Evolutionary conservation across 192 early-diverging fungal genomes (phyloP).

Genomic region (Spinellus fusiger): DNA sequence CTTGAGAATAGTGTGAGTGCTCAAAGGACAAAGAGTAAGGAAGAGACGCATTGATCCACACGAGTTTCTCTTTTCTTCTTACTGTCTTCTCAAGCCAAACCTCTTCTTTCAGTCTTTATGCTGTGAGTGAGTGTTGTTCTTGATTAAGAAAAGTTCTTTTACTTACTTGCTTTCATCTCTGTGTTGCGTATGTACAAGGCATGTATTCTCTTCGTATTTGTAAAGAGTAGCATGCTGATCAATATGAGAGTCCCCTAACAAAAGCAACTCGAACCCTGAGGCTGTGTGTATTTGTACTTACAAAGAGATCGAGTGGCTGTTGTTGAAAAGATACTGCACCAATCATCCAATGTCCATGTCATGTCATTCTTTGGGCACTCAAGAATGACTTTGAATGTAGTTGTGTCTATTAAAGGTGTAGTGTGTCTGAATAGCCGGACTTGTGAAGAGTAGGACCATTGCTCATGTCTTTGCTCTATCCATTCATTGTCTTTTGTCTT

Average conservation of each 20-base stretch:
- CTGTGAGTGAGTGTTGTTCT: not conserved
- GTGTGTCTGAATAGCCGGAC: too few relatives aligned
- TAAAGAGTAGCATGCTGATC: not conserved
- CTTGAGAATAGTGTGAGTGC: not conserved
- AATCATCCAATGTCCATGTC: not conserved
- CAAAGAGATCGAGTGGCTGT: not conserved
- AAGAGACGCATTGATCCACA: not conserved
- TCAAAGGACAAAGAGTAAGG: not conserved
- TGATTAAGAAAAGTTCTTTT: not conserved
- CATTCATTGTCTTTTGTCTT: too few relatives aligned
- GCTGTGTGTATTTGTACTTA: not conserved
- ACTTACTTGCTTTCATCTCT: not conserved
- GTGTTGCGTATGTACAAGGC: not conserved
- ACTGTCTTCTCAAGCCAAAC: not conserved
- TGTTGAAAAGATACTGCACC: not conserved
- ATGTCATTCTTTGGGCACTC: not conserved
- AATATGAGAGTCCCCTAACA: not conserved
- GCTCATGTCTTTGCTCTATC: too few relatives aligned
- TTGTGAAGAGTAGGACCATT: too few relatives aligned
- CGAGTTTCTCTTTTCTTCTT: not conserved
- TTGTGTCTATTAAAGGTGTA: too few relatives aligned
- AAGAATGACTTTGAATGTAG: not conserved
- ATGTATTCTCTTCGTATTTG: not conserved
- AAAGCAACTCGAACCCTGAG: not conserved
- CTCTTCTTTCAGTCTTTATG: not conserved